Percentiles rank a stretch among this genome's conserved stretches.
Evolutionary conservation across 2,329 filamentous ascomycete genomes (phyloP).

Genomic region (Zasmidium cellare): DNA sequence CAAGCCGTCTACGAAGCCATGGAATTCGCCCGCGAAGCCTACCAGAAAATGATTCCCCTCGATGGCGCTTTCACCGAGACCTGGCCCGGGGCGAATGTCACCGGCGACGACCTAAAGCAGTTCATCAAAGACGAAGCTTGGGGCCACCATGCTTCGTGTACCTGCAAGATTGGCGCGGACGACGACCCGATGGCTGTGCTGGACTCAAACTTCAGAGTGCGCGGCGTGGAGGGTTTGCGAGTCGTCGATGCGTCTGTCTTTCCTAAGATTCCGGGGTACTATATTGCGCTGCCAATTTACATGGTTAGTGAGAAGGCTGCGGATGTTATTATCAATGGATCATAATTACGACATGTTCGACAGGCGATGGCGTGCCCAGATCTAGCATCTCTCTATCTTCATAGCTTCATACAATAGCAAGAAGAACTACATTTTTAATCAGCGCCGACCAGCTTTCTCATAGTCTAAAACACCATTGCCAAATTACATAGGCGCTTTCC

Average conservation of each 20-base stretch:
- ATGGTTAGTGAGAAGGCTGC: conserved; percentile 63
- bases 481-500: too few species aligned
- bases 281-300: conserved; percentile 53
- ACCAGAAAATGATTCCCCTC: conserved; percentile 38
- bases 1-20: conserved; percentile 58
- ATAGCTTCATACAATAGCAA: too few species aligned
- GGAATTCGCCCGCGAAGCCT: conserved; percentile 45
- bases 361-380: neutral
- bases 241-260: conserved; percentile 64
- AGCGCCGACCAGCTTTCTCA: too few species aligned
- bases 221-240: conserved; percentile 55
- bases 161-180: conserved; percentile 56
- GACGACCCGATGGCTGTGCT: conserved; percentile 57
- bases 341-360: neutral
- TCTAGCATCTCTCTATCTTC: too few species aligned
- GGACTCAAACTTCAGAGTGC: conserved; percentile 58
- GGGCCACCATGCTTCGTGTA: conserved; percentile 59
- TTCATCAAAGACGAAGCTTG: conserved; percentile 53
- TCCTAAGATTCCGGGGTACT: conserved; percentile 57
- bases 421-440: too few species aligned
- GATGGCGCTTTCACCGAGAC: conserved; percentile 44
- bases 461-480: too few species aligned
- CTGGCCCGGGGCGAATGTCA: conserved; percentile 43
- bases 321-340: conserved; percentile 48
- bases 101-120: conserved; percentile 46